Evolutionary conservation across 2,329 filamentous ascomycete genomes (phyloP), one percentile per base, ranked within the genome.

Genomic region (Teratosphaeria pseudoeucalypti): DNA sequence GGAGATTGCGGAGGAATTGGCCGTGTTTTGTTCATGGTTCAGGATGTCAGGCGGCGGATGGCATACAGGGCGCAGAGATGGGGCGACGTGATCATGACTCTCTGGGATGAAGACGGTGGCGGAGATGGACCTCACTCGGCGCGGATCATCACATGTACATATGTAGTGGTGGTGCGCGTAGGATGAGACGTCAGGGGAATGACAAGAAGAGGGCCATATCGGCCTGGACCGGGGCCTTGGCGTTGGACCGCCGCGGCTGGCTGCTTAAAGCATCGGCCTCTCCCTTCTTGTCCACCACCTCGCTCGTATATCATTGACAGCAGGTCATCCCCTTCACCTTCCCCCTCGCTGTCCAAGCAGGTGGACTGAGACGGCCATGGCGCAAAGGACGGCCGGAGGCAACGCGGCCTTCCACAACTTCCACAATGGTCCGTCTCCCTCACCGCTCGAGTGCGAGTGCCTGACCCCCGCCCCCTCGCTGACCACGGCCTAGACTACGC

Each of bases 401-500:
- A 88, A 89, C 68, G 79, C 80, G 61, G 86, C 86, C 61, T 89
- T 86, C 76, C 85, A 87, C 77, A 90, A 90, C 77, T 90, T 86
- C 75, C 43, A 49, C 43, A 49, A 49, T 23, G 43, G 43, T 49
- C 3, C 9, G 16, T 49, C n/a, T 49, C 23, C 23, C 23, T 23
- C 23, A 2, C 2, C 23, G 23, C 23, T n/a, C n/a, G n/a, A n/a
- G n/a, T n/a, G n/a, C 23, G 23, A 23, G 23, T 23, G 16, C 43
- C 19, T 6, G 19, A 49, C n/a, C 6, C 19, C 23, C 23, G 23
- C 23, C 2, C 23, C 23, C 23, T 19, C 16, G 4, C 43, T 49
- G 16, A 49, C 43, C 23, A 19, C 26, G 43, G 89, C 89, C n/a
- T n/a, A 70, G 85, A 89, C 73, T 89, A 87, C 63, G 79, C 80